Evolutionary conservation across 2,329 filamentous ascomycete species (phyloP).

Genomic region (Diaporthe longicolla): DNA sequence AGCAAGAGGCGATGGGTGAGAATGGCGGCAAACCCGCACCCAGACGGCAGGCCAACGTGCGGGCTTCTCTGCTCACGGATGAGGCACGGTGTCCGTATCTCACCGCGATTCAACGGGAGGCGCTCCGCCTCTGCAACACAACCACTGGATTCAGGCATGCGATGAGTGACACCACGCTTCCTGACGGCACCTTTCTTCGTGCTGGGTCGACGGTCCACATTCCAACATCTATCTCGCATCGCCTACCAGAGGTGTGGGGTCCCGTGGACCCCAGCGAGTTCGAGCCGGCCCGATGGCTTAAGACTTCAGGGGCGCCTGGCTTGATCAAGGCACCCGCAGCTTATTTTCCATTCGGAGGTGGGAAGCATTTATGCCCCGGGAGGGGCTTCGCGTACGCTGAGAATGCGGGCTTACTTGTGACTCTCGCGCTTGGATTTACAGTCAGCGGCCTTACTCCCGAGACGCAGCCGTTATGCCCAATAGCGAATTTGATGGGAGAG

Average conservation of each 20-base stretch:
- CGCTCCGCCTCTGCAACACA: constrained; percentile 17
- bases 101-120: constrained; percentile 16
- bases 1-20: background rate
- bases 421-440: constrained; percentile 8
- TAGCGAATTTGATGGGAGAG: constrained; percentile 9
- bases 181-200: background rate
- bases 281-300: constrained; percentile 18
- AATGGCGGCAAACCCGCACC: background rate
- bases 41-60: background rate
- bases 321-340: constrained; percentile 17
- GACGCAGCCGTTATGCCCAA: constrained; percentile 2
- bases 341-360: background rate
- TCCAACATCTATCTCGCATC: background rate
- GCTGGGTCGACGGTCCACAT: background rate
- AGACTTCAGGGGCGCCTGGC: background rate
- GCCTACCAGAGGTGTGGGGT: constrained; percentile 5
- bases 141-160: constrained; percentile 20
- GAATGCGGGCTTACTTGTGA: constrained; percentile 4
- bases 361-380: background rate
- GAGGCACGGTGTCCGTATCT: constrained; percentile 17
- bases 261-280: constrained; percentile 6
- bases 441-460: constrained; percentile 1
- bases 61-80: constrained; percentile 6
- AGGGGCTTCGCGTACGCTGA: constrained; percentile 6
- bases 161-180: constrained; percentile 5